Evolutionary conservation across 495 filamentous ascomycete genomes (phyloP).

Genomic region (Penicillium lividum): DNA sequence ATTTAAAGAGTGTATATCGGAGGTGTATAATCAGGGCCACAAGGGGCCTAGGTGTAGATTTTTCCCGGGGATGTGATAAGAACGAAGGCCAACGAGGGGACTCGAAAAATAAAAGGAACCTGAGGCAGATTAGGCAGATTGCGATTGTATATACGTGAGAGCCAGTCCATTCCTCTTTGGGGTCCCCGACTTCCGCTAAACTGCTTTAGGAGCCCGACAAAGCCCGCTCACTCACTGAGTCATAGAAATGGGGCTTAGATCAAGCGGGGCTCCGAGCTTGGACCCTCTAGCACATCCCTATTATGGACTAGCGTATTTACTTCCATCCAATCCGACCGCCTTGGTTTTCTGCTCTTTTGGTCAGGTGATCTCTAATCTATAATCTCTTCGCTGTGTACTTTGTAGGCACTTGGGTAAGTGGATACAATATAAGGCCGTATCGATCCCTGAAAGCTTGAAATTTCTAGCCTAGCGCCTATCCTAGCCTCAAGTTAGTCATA

Average conservation of each 20-base stretch:
- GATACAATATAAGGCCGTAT: too few species aligned
- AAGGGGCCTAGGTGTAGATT: slow-evolving; percentile 7
- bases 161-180: slow-evolving; percentile 26
- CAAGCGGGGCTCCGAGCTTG: neutral
- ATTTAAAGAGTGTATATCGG: slow-evolving; percentile 7
- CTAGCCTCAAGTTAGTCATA: too few species aligned
- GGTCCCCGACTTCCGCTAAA: slow-evolving; percentile 36
- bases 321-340: too few species aligned
- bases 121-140: slow-evolving; percentile 25
- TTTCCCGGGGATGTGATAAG: neutral
- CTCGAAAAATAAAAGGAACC: slow-evolving; percentile 17
- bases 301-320: neutral
- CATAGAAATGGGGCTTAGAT: slow-evolving; percentile 7
- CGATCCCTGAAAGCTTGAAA: too few species aligned
- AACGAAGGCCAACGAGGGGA: slow-evolving; percentile 10
- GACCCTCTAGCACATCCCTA: neutral
- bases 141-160: slow-evolving; percentile 13
- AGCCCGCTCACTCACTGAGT: slow-evolving; percentile 4
- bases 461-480: too few species aligned
- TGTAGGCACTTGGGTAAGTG: too few species aligned
- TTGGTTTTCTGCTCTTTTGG: too few species aligned
- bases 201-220: slow-evolving; percentile 38
- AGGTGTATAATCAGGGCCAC: slow-evolving; percentile 5
- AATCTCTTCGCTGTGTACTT: too few species aligned
- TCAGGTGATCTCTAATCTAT: neutral